A percentile compares a stretch with the other conserved stretches of the same genome.
These are phyloP conservation scores for Paramyrothecium sp. DNA, from an alignment of 2,329 filamentous ascomycete species.

Conservation along the genomic window DNA sequence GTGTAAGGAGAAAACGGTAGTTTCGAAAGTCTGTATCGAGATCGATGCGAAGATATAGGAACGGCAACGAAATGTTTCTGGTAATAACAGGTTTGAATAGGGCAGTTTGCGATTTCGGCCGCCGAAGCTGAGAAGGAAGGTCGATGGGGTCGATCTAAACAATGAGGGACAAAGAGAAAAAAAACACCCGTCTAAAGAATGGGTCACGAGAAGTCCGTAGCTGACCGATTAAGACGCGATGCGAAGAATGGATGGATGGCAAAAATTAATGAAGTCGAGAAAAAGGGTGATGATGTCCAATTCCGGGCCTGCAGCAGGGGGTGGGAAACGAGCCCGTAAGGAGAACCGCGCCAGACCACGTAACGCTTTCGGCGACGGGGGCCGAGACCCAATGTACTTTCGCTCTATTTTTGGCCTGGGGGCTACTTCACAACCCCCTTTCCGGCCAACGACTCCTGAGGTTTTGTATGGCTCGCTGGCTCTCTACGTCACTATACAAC, in stretches of 20 bases:
- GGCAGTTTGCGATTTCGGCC: background rate
- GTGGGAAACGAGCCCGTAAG: background rate
- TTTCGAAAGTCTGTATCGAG: background rate
- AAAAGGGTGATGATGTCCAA: background rate
- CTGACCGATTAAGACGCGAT: no score
- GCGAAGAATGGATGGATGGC: background rate
- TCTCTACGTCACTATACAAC: no score
- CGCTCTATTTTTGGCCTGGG: background rate
- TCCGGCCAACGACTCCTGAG: background rate
- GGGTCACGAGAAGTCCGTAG: no score
- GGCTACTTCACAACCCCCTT: background rate
- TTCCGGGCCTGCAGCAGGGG: background rate
- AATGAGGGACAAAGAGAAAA: background rate
- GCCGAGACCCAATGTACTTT: background rate
- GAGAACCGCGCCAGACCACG: background rate
- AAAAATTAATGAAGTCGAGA: background rate
- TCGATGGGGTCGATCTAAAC: no score
- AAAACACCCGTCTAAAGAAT: no score
- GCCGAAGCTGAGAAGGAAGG: background rate
- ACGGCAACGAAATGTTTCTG: background rate
- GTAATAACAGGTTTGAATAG: background rate
- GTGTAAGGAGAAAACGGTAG: background rate
- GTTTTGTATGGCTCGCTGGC: background rate
- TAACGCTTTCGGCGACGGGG: background rate
- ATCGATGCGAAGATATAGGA: background rate